Evolutionary conservation across 1,284 basidiomycete species (phyloP).

Genomic region (Boletus semigastroideus): DNA sequence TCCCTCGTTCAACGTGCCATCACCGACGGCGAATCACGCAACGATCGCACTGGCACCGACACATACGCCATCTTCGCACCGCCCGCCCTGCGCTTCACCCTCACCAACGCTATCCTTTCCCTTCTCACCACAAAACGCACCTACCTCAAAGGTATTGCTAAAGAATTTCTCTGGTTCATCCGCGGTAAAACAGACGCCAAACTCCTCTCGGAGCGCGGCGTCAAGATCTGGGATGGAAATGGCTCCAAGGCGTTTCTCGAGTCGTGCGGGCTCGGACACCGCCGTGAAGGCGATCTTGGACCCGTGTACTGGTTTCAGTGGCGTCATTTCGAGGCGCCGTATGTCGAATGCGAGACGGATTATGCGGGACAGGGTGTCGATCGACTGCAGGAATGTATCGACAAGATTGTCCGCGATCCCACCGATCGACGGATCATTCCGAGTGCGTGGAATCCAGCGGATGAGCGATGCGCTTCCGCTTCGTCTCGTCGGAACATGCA

Average conservation of each 20-base stretch:
- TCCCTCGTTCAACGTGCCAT: conserved; percentile 77
- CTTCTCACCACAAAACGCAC: conserved; percentile 96
- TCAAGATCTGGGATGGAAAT: conserved; percentile 99
- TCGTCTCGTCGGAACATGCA: background rate
- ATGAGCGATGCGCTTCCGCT: conserved; percentile 41
- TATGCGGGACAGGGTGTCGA: conserved; percentile 93
- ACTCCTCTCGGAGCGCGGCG: conserved; percentile 76
- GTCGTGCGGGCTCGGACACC: conserved; percentile 76
- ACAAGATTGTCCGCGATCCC: conserved; percentile 91
- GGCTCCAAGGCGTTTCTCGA: conserved; percentile 88
- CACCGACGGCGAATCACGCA: conserved; percentile 69
- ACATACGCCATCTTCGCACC: conserved; percentile 91
- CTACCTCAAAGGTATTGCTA: conserved; percentile 88
- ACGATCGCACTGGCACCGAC: conserved; percentile 92
- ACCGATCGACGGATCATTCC: conserved; percentile 96
- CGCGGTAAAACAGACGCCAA: conserved; percentile 83
- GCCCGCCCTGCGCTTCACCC: conserved; percentile 83
- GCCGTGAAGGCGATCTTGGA: conserved; percentile 91
- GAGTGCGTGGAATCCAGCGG: conserved; percentile 96
- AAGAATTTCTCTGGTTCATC: conserved; percentile 97
- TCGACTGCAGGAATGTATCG: conserved; percentile 85
- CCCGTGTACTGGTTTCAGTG: conserved; percentile 99
- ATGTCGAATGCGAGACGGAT: conserved; percentile 78
- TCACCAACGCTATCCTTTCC: conserved; percentile 73
- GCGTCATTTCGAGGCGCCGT: conserved; percentile 95